Evolutionary conservation across 78 protist species (phyloP), one percentile per base, ranked within the genome.

Genomic region (Salpingoeca rosetta): DNA sequence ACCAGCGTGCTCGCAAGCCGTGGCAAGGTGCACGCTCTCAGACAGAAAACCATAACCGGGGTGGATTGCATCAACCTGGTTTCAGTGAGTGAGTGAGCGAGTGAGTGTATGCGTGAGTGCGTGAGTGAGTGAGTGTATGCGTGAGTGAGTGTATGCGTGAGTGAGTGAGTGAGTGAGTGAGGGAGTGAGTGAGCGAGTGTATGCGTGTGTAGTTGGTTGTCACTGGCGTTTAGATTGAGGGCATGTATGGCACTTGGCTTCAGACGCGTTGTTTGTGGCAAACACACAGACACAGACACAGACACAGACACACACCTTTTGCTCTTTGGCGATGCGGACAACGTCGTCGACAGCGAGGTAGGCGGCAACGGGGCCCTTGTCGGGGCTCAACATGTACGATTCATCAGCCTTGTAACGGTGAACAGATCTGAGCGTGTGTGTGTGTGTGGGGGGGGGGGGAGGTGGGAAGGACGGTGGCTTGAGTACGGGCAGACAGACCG

Each of bases 31-130:
- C 25, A 94, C 92, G 83, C 92, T 90, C 91, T 96, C 98, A 1
- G 96, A 93, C 44, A 96, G 89, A 85, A 96, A 96, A 45, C 98
- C 98, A 86, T 96, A 96, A 38, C 98, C 98, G 24, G 98, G 98
- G 73, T 96, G 98, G 44, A 96, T 91, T 35, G 94, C 97, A 37
- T 93, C 87, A 27, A 38, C 80, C 51, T 76, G 24, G 44, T 7
- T 41, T 22, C 65, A 17, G 7, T 51, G 65, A 17, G 65, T 7
- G n/a, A n/a, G n/a, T n/a, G n/a, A n/a, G n/a, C n/a, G n/a, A n/a
- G n/a, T n/a, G n/a, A n/a, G n/a, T n/a, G n/a, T n/a, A n/a, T n/a
- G n/a, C n/a, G n/a, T n/a, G n/a, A n/a, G n/a, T n/a, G n/a, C n/a
- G n/a, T n/a, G n/a, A n/a, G n/a, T n/a, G n/a, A n/a, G n/a, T n/a